Base-by-base conservation (phyloP, 352 stramenopile species). In the Phytopythium delawarense region DNA sequence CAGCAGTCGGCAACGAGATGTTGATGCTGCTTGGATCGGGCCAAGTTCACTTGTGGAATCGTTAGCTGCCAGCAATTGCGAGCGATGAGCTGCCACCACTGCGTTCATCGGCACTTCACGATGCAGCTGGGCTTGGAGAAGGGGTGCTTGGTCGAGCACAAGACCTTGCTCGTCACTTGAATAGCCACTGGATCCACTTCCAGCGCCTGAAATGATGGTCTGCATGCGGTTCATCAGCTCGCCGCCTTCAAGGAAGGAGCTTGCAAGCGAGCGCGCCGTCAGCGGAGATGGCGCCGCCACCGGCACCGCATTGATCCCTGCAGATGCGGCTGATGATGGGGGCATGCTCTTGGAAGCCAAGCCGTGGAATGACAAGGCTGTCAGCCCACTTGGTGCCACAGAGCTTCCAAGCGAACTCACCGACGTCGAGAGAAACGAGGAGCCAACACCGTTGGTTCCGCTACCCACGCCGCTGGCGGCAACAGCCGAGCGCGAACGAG, bases 151-250 rank as follows among this genome's bases (percentile, higher is more conserved):
- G 35, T 90, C 79, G 7, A 88, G 59, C 28, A 85, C 80, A 13
- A 57, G 61, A 8, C 66, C 68, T 7, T 65, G 34, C 1, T 40
- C 65, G 16, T 75, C 59, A 39, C 76, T 76, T 0, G 54, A 55
- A 20, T 35, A 45, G 59, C 52, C 32, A 11, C 72, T 20, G 9
- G 45, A 51, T 16, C n/a, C 45, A 8, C n/a, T 32, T 40, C 30
- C 51, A 1, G 16, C 40, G 16, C 70, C 87, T 12, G 75, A 78
- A 50, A 90, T 50, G 11, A 90, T 90, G 32, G 74, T 90, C 45
- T 90, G 81, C 76, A 90, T 76, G n/a, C 81, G 75, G 9, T 69
- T 79, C 39, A 90, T 79, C 40, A 88, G 66, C 46, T 90, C 81
- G 20, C 75, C 82, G 32, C 75, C 77, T 66, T 90, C 81, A 20